These are phyloP conservation scores for Citrus mangshanensis DNA, from an alignment of 345 rosid genomes.

Conservation along the genomic window DNA sequence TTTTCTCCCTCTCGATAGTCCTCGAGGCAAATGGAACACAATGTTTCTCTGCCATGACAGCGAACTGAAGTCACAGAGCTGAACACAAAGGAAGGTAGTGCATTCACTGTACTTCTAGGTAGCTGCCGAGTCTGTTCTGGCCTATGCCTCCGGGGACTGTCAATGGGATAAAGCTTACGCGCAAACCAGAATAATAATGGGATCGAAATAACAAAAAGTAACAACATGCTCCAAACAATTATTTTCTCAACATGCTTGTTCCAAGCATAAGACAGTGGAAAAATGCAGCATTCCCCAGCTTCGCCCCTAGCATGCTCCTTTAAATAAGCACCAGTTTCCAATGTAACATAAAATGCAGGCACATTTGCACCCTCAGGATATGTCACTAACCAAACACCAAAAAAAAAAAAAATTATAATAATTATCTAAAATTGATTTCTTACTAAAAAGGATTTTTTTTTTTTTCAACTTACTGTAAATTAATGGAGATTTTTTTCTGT, in stretches of 20 bases:
- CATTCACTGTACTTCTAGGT: slow-evolving; percentile 32
- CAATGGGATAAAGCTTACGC: slow-evolving; percentile 28
- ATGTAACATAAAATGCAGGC: slow-evolving; percentile 55
- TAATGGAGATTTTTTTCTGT: slow-evolving; percentile 44
- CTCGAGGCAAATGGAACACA: slow-evolving; percentile 69
- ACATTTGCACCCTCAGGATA: slow-evolving; percentile 40
- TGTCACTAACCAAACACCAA: slow-evolving; percentile 44
- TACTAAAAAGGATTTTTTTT: neutral
- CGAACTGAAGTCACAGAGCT: slow-evolving; percentile 24
- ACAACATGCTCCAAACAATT: too few species aligned
- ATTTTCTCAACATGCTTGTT: too few species aligned
- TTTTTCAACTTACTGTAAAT: slow-evolving; percentile 47
- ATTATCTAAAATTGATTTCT: neutral
- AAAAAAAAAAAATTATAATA: neutral
- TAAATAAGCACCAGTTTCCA: slow-evolving; percentile 46
- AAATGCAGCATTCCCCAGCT: slow-evolving; percentile 58
- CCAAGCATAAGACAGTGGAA: slow-evolving; percentile 28
- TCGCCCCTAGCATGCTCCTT: slow-evolving; percentile 42
- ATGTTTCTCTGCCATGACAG: slow-evolving; percentile 34
- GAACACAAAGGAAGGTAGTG: slow-evolving; percentile 51
- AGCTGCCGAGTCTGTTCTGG: slow-evolving; percentile 17
- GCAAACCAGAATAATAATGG: slow-evolving; percentile 42
- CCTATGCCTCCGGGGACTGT: slow-evolving; percentile 41
- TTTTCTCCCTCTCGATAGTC: slow-evolving; percentile 63
- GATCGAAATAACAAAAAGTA: slow-evolving; percentile 30